A percentile compares a stretch with the other conserved stretches of the same genome.
phyloP scores from a whole-genome alignment of 2,329 filamentous ascomycete genomes.

The Fusarium sp. region DNA sequence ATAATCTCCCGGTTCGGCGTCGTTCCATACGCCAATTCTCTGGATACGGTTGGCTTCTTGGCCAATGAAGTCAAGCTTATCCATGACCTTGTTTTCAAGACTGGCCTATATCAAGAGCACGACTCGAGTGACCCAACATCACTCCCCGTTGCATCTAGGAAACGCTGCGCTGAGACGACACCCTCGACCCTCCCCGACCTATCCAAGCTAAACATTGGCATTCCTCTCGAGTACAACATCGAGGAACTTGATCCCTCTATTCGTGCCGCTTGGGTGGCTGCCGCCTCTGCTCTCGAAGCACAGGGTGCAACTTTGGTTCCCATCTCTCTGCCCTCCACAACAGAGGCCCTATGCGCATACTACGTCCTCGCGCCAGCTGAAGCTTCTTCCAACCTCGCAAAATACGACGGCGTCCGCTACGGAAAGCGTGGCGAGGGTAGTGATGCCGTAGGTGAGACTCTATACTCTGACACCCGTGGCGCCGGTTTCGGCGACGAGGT shows the following conservation, averaged over 20 bases:
- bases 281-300: conserved; percentile 69
- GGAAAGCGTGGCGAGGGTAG: conserved; percentile 69
- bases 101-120: conserved; percentile 61
- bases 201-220: conserved; percentile 61
- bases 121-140: conserved; percentile 83
- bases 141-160: conserved; percentile 67
- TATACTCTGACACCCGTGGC: conserved; percentile 83
- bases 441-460: conserved; percentile 69
- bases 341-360: conserved; percentile 89
- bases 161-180: conserved; percentile 54
- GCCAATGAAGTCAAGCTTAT: conserved; percentile 66
- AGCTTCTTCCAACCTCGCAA: conserved; percentile 94
- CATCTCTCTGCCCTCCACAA: conserved; percentile 85
- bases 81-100: conserved; percentile 64
- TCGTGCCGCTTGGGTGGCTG: conserved; percentile 74
- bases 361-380: conserved; percentile 96
- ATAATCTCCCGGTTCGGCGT: conserved; percentile 88
- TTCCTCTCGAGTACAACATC: conserved; percentile 88
- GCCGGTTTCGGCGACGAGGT: conserved; percentile 87
- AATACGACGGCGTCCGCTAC: conserved; percentile 97
- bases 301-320: conserved; percentile 80
- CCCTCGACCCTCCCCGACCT: conserved; percentile 43
- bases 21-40: conserved; percentile 90
- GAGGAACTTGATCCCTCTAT: conserved; percentile 79
- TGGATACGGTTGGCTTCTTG: conserved; percentile 89